Base-by-base conservation (phyloP, 2,329 filamentous ascomycete genomes). In the Cercospora zeina region DNA sequence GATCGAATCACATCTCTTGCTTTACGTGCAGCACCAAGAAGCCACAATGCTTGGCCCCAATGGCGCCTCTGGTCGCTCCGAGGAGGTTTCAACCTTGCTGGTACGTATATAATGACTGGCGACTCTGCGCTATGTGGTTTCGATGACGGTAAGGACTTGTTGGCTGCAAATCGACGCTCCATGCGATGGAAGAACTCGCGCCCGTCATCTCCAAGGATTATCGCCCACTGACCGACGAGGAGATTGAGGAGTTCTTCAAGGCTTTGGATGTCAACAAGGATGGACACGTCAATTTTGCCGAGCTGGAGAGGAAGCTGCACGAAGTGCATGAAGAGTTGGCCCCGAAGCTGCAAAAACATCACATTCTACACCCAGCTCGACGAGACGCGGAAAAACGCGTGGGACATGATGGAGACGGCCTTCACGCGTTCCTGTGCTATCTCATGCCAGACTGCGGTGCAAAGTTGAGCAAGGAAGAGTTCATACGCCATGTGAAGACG, bases 401-500 rank as follows among this genome's bases (percentile, higher is more conserved):
- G 10, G 64, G 62, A 13, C 37, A 57, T 33, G 37, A 56, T 47
- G 62, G 59, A 49, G 62, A 77, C 63, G 77, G 75, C 6, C 77
- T 82, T 34, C 82, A 85, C 65, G 74, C 75, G 2, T 85, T 85
- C 51, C 74, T 85, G 0, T 76, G 79, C n/a, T 76, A 73, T 51
- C 75, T 85, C 59, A 81, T 85, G 67, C 69, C 69, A 2, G 62
- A 63, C 24, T 69, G 66, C 56, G 77, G 77, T 2, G 76, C 76
- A 0, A 74, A 72, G 13, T 81, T 85, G 14, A 75, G 79, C 0
- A 75, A 78, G 19, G 74, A 75, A 4, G 78, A 81, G 4, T 85
- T 85, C 65, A 75, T 75, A 1, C 70, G 86, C 10, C 83, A 84
- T 14, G 86, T 80, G 66, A 86, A 84, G 21, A 87, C 83, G 63